Evolutionary conservation across 164 flowering plant genomes (phyloP), one percentile per base, ranked within the genome.

Genomic region (Akebia trifoliata): DNA sequence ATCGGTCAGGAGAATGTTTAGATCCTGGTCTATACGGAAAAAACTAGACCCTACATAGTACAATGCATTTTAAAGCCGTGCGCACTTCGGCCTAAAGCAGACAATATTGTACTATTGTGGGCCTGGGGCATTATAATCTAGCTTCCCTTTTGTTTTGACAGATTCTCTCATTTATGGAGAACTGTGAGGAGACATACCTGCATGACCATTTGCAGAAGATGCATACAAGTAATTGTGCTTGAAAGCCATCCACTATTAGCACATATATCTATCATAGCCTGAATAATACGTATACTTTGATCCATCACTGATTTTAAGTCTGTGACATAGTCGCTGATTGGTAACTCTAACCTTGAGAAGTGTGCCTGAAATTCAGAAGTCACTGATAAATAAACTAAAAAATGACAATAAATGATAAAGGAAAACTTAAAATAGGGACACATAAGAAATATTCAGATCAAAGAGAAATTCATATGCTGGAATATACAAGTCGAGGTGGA

Each of bases 161-260:
- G n/a, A n/a, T n/a, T n/a, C n/a, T n/a, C n/a, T n/a, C n/a, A n/a
- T n/a, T n/a, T n/a, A n/a, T n/a, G n/a, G n/a, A n/a, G n/a, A n/a
- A n/a, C n/a, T n/a, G n/a, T 15, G 21, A 8, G 10, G 14, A 56
- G 18, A 10, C 26, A 24, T 81, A 91, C 99, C 99, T 93, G 99
- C 92, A 90, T 86, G 76, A 90, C 78, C 99, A 93, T 93, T 73
- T 93, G 99, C 73, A 93, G 50, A 56, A 93, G 89, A 79, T 74
- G 92, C 99, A 93, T 93, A 69, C 99, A 93, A 38, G 90, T 79
- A 31, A 90, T 48, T 51, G 97, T 66, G 68, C 96, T 87, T 50
- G 92, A 77, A 65, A 93, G 90, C 99, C 99, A 93, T 62, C 97
- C 99, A 61, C 97, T 93, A 58, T 93, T 93, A 18, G 99, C 96